Evolutionary conservation across 768 basidiomycete genomes (phyloP), one percentile per base, ranked within the genome.

Genomic region (Pleurotus sapidus): DNA sequence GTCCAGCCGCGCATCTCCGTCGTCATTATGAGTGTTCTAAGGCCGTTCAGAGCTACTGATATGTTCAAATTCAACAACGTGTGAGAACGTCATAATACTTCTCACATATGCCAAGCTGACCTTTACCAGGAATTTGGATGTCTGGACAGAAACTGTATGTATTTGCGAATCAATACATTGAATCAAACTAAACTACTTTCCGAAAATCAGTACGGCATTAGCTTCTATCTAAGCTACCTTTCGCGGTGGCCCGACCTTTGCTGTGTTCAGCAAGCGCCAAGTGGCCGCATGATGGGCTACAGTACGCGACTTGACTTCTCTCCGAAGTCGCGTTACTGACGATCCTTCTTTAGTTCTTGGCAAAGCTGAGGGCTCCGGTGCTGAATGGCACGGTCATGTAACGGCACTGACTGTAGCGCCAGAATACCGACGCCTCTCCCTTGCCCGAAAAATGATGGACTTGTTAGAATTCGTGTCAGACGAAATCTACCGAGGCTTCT

Each of bases 121-220:
- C 30, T n/a, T 46, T 18, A 18, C 20, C 47, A 94, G 93, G 59
- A 98, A 99, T 72, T 74, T 96, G 66, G 96, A 98, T 70, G 77
- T 95, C 46, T 98, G 93, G 93, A 98, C 97, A 46, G 96, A 98
- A 74, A 98, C 97, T 18, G 95, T 94, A 64, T 66, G 87, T 74
- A 27, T 39, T 17, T n/a, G 34, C 39, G 11, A 34, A 11, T 54
- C 12, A 46, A 58, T 40, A 9, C 34, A 17, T n/a, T 23, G 42
- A 17, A 25, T 47, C 50, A n/a, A 23, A 23, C 46, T 59, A 15
- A 34, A 23, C 27, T 49, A 34, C 30, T 11, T 34, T 34, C 17
- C 1, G 2, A 11, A 15, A 27, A 15, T 15, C 60, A 95, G 91
- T 98, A 95, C 70, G 87, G 88, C 48, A 88, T 93, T 64, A 82